phyloP scores from a whole-genome alignment of 495 filamentous ascomycete genomes.

The Amniculicola lignicola region DNA sequence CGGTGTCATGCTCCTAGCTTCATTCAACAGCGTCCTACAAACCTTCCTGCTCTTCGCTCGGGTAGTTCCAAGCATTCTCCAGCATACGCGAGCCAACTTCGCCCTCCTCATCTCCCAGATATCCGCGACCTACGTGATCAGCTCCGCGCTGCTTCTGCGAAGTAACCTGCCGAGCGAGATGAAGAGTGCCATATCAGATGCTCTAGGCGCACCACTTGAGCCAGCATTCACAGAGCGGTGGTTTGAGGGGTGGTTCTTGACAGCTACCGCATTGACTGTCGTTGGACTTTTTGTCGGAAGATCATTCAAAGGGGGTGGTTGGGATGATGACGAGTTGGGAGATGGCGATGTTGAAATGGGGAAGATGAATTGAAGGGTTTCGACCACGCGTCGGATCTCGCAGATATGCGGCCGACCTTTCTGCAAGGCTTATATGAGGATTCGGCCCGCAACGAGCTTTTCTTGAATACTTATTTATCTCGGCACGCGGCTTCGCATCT shows the following conservation, averaged over 20 bases:
- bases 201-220: conserved; percentile 65
- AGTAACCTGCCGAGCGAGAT: conserved; percentile 70
- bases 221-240: conserved; percentile 73
- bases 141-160: conserved; percentile 66
- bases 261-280: conserved; percentile 59
- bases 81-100: conserved; percentile 59
- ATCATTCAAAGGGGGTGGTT: conserved; percentile 52
- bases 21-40: conserved; percentile 70
- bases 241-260: conserved; percentile 80
- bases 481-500: too few species aligned
- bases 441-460: too few species aligned
- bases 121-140: conserved; percentile 74
- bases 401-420: too few species aligned
- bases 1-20: conserved; percentile 71
- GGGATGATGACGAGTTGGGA: conserved; percentile 58
- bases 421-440: background rate
- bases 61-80: conserved; percentile 64
- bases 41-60: conserved; percentile 72
- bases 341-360: conserved; percentile 65
- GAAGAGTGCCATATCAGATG: conserved; percentile 65
- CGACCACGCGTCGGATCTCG: too few species aligned
- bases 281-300: conserved; percentile 66
- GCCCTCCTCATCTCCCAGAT: conserved; percentile 73
- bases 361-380: conserved; percentile 49
- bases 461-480: too few species aligned